Base-by-base conservation (phyloP, 1,284 basidiomycete genomes). In the Apiotrichum gracile region DNA sequence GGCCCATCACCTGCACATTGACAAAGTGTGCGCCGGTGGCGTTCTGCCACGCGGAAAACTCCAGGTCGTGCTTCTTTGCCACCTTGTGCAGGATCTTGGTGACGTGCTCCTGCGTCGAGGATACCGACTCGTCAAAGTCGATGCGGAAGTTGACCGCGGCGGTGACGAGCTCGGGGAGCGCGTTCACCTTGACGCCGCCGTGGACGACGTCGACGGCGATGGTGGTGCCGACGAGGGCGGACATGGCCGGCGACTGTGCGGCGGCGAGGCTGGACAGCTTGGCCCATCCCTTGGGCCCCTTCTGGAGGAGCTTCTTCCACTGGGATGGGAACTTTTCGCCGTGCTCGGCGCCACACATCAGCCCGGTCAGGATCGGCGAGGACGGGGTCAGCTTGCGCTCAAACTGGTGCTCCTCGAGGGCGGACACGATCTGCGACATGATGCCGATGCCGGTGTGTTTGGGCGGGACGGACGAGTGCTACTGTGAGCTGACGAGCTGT, bases 361-460 rank as follows among this genome's bases (percentile, higher is more conserved):
- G 64, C 22, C 65, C 67, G 4, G 70, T 69, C 10, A 80, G 62
- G 22, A 74, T 65, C 0, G 79, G 78, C 8, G 71, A 76, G 9
- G 64, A 61, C 4, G 70, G 51, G 0, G 67, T 64, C 35, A 80
- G 66, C 46, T 64, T 62, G 31, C 63, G 58, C 3, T 63, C 58
- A 67, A 73, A 73, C 0, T 76, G 76, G 49, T 76, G 62, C 5
- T 63, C 62, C 51, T 80, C 77, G 31, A 79, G 63, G 0, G 60
- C 66, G 13, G 62, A 58, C 22, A 79, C 64, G 51, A 78, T 61
- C 41, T 68, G 61, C 1, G 70, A 60, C 57, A 78, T 70, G 53
- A 78, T 65, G 8, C 78, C 78, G 43, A 79, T 79, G 14, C 73
- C 71, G 1, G 76, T 78, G 61, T 79, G 78, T 9, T 57, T 54